These are phyloP conservation scores for Copromyces sp. DNA, from an alignment of 495 filamentous ascomycete species.

Conservation along the genomic window DNA sequence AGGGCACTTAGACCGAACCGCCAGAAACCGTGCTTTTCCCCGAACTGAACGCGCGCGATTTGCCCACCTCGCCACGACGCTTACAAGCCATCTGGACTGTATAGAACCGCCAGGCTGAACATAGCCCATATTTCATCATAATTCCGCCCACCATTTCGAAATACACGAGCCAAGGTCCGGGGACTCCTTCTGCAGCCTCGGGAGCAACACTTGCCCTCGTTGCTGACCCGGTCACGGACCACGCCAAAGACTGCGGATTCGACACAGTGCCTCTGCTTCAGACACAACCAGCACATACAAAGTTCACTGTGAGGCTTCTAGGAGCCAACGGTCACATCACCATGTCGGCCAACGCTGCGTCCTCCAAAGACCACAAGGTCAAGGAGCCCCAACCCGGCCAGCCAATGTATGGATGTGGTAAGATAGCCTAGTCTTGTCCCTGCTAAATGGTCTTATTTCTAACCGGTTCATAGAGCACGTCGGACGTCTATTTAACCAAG, in stretches of 20 bases:
- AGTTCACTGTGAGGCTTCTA: constrained; percentile 16
- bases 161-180: neutral
- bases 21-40: neutral
- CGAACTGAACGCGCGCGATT: neutral
- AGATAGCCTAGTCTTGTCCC: constrained; percentile 4
- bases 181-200: neutral
- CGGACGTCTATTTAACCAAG: constrained; percentile 40
- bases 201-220: neutral
- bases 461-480: constrained; percentile 37
- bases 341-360: constrained; percentile 21
- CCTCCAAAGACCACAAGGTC: constrained; percentile 42
- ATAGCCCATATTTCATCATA: neutral
- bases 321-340: constrained; percentile 35
- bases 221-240: neutral
- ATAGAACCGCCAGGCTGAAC: neutral
- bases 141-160: neutral
- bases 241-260: neutral
- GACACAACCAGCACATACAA: neutral
- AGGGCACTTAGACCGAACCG: neutral
- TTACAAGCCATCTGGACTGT: neutral
- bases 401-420: constrained; percentile 47
- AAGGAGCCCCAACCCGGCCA: constrained; percentile 40
- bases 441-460: constrained; percentile 5
- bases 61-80: neutral
- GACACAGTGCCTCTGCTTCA: neutral